Conservation (phyloP, 306 rosid species). For the Luffa aegyptiaca region DNA sequence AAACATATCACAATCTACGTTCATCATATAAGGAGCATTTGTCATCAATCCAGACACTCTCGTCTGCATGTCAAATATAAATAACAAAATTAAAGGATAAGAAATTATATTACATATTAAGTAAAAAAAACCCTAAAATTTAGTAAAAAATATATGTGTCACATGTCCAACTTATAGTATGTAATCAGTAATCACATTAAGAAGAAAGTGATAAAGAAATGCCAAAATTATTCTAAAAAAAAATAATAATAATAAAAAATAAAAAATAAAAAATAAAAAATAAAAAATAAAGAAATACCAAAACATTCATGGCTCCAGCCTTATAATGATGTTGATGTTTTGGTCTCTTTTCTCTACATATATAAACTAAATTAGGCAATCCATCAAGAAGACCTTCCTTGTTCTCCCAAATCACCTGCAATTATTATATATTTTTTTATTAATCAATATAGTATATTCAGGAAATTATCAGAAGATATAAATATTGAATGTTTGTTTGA, state of each 20-base stretch:
- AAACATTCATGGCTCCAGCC: slow-evolving; percentile 68
- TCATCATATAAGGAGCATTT: slow-evolving; percentile 50
- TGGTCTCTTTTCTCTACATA: slow-evolving; percentile 52
- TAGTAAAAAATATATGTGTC: no score
- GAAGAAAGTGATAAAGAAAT: background rate
- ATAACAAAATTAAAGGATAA: background rate
- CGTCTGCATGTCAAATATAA: slow-evolving; percentile 15
- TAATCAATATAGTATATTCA: no score
- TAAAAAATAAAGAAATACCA: no score
- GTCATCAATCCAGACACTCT: slow-evolving; percentile 18
- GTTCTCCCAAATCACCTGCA: slow-evolving; percentile 48
- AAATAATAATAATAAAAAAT: no score
- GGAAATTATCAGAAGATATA: no score
- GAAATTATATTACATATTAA: no score
- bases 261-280: no score
- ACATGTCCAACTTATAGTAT: no score
- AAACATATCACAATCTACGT: slow-evolving; percentile 64
- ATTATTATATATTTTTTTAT: background rate
- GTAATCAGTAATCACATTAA: no score
- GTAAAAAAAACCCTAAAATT: no score
- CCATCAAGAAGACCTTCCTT: slow-evolving; percentile 23
- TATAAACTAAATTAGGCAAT: slow-evolving; percentile 44
- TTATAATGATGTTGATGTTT: slow-evolving; percentile 47
- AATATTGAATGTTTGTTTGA: no score
- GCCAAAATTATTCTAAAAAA: no score